Evolutionary conservation across 306 rosid species (phyloP).

Genomic region (Acacia acuminata): DNA sequence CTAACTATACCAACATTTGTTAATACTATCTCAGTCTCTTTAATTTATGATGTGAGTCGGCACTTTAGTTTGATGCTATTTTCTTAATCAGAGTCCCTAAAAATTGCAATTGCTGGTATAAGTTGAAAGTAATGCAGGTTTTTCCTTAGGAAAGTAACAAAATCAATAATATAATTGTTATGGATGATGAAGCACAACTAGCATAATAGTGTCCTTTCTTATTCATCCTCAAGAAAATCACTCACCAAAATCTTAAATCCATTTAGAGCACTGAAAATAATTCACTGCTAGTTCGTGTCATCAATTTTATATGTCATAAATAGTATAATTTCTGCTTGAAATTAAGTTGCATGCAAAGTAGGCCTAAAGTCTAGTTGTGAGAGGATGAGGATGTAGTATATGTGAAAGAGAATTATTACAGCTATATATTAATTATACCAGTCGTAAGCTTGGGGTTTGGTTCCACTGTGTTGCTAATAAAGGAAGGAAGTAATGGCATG

Average conservation of each 20-base stretch:
- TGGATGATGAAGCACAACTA: no score
- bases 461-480: neutral
- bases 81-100: neutral
- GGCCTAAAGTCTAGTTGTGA: neutral
- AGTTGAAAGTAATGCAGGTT: neutral
- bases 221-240: neutral
- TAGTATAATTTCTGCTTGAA: neutral
- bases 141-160: neutral
- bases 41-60: neutral
- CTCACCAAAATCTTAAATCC: neutral
- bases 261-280: neutral
- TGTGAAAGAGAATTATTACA: neutral
- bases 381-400: neutral
- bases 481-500: conserved; percentile 19
- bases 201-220: no score
- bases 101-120: neutral
- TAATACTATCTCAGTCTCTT: neutral
- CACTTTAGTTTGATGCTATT: neutral
- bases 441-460: neutral
- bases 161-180: conserved; percentile 7
- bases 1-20: no score
- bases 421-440: no score
- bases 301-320: neutral
- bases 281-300: neutral
- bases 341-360: neutral